These are phyloP conservation scores for Crithidia thermophila DNA, from an alignment of 208 protist species.

Conservation along the genomic window DNA sequence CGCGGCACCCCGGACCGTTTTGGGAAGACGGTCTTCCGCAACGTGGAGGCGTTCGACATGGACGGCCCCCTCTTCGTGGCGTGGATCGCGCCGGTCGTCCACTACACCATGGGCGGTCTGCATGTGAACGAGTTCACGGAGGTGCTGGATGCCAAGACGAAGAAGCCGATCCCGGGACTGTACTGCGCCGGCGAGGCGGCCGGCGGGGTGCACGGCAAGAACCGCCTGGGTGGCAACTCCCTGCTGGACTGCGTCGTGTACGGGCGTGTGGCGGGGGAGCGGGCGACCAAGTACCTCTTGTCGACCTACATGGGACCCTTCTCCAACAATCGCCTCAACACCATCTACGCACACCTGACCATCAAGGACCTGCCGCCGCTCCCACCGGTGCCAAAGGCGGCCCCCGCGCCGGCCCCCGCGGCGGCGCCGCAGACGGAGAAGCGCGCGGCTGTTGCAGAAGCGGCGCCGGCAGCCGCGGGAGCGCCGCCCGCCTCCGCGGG, in stretches of 20 bases:
- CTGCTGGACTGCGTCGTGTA: constrained; percentile 97
- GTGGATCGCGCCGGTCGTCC: constrained; percentile 91
- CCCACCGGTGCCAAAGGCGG: constrained; percentile 46
- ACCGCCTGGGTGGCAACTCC: constrained; percentile 95
- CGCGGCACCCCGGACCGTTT: constrained; percentile 58
- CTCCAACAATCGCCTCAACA: constrained; percentile 57
- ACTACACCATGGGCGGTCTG: constrained; percentile 97
- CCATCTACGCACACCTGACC: constrained; percentile 40
- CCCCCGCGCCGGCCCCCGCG: constrained; percentile 40
- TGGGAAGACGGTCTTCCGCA: constrained; percentile 86
- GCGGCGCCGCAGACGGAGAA: constrained; percentile 43
- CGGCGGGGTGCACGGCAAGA: constrained; percentile 95
- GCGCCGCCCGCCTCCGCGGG: constrained; percentile 38
- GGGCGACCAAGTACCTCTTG: constrained; percentile 58
- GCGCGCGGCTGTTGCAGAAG: too few species aligned
- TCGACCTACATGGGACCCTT: constrained; percentile 48
- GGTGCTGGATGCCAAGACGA: constrained; percentile 60
- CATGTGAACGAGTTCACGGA: constrained; percentile 61
- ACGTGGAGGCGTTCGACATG: constrained; percentile 53
- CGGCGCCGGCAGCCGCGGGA: constrained; percentile 11
- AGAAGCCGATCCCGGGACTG: constrained; percentile 78
- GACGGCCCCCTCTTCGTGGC: constrained; percentile 65
- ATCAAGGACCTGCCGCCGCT: constrained; percentile 48
- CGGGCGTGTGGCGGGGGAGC: constrained; percentile 77
- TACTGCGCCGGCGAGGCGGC: constrained; percentile 95